phyloP scores from a whole-genome alignment of 768 basidiomycete species.

The Boletus rubescentipes region DNA sequence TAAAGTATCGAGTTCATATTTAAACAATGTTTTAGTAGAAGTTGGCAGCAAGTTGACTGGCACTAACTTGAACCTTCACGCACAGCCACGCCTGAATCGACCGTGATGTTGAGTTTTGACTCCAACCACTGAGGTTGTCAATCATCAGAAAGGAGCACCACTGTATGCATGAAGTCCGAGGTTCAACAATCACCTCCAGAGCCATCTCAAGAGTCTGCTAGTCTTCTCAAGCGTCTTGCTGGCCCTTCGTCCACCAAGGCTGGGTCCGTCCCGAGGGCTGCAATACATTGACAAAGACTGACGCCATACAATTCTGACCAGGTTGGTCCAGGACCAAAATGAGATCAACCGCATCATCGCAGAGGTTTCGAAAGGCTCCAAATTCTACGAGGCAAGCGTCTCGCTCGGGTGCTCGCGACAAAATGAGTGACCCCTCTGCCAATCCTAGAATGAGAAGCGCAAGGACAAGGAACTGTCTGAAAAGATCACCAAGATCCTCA shows the following conservation, averaged over 20 bases:
- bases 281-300: slow-evolving; percentile 1
- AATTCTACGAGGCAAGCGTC: slow-evolving; percentile 74
- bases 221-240: slow-evolving; percentile 76
- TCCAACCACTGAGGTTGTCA: too few species aligned
- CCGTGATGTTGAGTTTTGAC: too few species aligned
- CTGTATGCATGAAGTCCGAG: slow-evolving; percentile 21
- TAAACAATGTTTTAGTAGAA: neutral
- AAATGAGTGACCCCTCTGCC: neutral
- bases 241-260: slow-evolving; percentile 90
- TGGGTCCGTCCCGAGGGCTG: slow-evolving; percentile 50
- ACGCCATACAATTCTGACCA: slow-evolving; percentile 25
- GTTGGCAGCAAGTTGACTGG: too few species aligned
- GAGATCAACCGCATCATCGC: slow-evolving; percentile 89
- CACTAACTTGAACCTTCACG: neutral
- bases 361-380: slow-evolving; percentile 89
- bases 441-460: slow-evolving; percentile 75
- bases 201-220: slow-evolving; percentile 61
- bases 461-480: slow-evolving; percentile 85
- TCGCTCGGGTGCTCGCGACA: neutral
- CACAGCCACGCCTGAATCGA: slow-evolving; percentile 7
- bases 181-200: slow-evolving; percentile 25
- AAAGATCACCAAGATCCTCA: slow-evolving; percentile 69
- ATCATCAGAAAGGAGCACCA: neutral
- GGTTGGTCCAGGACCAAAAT: slow-evolving; percentile 72
- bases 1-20: slow-evolving; percentile 1